Evolutionary conservation across 1,284 basidiomycete species (phyloP), one percentile per base, ranked within the genome.

Genomic region (Ganoderma lucidum): DNA sequence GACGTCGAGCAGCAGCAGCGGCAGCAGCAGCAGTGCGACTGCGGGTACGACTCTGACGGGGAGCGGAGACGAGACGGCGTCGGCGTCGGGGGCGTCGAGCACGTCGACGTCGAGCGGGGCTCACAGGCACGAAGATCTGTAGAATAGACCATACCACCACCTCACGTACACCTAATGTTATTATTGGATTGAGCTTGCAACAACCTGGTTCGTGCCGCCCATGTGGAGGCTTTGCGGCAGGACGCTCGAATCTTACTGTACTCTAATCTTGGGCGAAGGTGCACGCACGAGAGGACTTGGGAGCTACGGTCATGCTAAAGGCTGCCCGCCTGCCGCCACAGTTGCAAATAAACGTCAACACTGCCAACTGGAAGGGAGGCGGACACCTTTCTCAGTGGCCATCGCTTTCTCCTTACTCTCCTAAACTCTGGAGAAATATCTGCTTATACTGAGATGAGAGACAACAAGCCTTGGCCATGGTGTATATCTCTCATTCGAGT

Each of bases 61-160:
- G 62, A 63, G 55, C 23, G 59, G 39, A 10, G 23, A 39, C 19
- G 64, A 61, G 37, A 63, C 68, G 68, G 61, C 64, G 45, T 60
- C 71, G 55, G 39, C 78, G 78, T 66, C 76, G 78, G 37, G 78
- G 48, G 28, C 48, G 48, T 51, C 48, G 48, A 51, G 48, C 10
- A 17, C 42, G 42, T 10, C 15, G 42, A 44, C 42, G 42, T 44
- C 42, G 42, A 44, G 42, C 17, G 3, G 28, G 48, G 48, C 23
- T 6, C 48, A 6, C 9, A 67, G 68, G 37, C 78, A 79, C 65
- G 75, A 78, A 35, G 78, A 80, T 73, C 62, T 79, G 73, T 79
- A 78, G 73, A 70, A 5, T 37, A 68, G 67, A 68, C 56, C 58
- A 62, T 62, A 66, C 42, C 42, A 64, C 62, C 67, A 66, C 56